Evolutionary conservation across 2,329 filamentous ascomycete species (phyloP).

Genomic region (Rutstroemia sp.): DNA sequence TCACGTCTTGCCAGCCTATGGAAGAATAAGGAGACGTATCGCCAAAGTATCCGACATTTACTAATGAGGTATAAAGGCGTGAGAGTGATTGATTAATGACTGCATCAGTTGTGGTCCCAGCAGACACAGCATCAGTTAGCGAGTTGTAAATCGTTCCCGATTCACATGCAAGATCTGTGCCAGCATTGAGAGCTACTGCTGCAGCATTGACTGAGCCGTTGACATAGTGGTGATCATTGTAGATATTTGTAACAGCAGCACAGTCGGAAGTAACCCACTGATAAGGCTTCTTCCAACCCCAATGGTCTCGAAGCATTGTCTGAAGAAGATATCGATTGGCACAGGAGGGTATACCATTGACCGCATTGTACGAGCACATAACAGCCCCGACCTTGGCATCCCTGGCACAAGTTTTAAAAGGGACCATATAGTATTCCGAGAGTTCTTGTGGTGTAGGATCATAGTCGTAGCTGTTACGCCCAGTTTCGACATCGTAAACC

Average conservation of each 20-base stretch:
- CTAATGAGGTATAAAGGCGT: constrained; percentile 46
- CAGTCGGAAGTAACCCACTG: constrained; percentile 46
- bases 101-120: constrained; percentile 36
- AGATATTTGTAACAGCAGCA: constrained; percentile 52
- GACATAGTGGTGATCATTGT: constrained; percentile 33
- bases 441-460: constrained; percentile 55
- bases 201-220: constrained; percentile 12
- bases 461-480: constrained; percentile 42
- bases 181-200: constrained; percentile 17
- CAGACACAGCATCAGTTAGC: constrained; percentile 13
- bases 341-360: constrained; percentile 61
- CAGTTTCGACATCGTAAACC: constrained; percentile 46
- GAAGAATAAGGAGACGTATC: constrained; percentile 29
- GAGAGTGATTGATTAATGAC: constrained; percentile 42
- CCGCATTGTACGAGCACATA: constrained; percentile 57
- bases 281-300: constrained; percentile 53
- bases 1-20: constrained; percentile 42
- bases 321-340: constrained; percentile 55
- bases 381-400: constrained; percentile 50
- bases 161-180: constrained; percentile 15
- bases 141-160: constrained; percentile 15
- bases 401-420: constrained; percentile 56
- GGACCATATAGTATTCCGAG: constrained; percentile 59
- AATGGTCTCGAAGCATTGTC: constrained; percentile 56
- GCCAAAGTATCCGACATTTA: constrained; percentile 53